A percentile compares a stretch with the other conserved stretches of the same genome.
Conservation (phyloP, 495 filamentous ascomycete species). For the Neurospora hispaniola region DNA sequence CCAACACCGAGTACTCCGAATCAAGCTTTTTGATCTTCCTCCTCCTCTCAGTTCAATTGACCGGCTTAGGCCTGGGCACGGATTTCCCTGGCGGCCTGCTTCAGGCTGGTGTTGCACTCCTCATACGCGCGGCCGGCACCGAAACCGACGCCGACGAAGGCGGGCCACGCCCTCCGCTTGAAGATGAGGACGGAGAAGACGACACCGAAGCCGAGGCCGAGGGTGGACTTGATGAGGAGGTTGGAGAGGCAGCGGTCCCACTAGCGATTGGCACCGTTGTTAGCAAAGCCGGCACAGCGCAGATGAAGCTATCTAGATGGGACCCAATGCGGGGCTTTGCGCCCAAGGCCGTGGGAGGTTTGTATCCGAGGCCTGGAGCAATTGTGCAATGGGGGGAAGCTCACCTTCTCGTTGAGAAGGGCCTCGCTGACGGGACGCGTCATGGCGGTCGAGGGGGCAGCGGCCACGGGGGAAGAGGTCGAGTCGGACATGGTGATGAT, state of each 20-base stretch:
- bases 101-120: slow-evolving; percentile 65
- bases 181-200: slow-evolving; percentile 97
- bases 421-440: slow-evolving; percentile 82
- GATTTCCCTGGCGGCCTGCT: slow-evolving; percentile 41
- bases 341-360: neutral
- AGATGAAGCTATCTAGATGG: neutral
- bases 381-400: neutral
- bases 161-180: slow-evolving; percentile 94
- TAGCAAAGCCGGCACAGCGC: slow-evolving; percentile 1
- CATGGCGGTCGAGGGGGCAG: slow-evolving; percentile 26
- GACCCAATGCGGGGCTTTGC: slow-evolving; percentile 1
- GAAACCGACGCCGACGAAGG: slow-evolving; percentile 83
- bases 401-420: slow-evolving; percentile 91
- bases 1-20: neutral
- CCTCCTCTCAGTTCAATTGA: neutral
- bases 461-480: slow-evolving; percentile 11
- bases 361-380: neutral
- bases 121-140: slow-evolving; percentile 94
- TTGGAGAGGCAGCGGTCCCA: slow-evolving; percentile 98
- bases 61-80: slow-evolving; percentile 30
- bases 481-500: slow-evolving; percentile 32
- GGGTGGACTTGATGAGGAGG: slow-evolving; percentile 83
- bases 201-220: slow-evolving; percentile 91
- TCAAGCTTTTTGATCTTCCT: neutral
- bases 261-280: slow-evolving; percentile 34